Conservation (phyloP, 108 stramenopile genomes). For the Skeletonema tropicum region DNA sequence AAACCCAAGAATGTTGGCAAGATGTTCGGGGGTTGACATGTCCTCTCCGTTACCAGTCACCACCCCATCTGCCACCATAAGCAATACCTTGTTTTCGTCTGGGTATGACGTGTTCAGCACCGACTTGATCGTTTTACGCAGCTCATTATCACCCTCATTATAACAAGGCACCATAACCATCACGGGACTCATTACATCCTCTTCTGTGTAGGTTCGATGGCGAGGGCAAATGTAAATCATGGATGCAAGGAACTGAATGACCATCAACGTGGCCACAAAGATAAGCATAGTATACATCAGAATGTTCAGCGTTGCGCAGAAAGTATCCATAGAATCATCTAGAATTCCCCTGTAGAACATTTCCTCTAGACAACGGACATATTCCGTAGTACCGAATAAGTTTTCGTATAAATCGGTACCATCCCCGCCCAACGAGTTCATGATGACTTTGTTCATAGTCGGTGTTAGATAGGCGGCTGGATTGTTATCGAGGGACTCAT, state of each 20-base stretch:
- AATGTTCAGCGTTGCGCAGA: slow-evolving; percentile 44
- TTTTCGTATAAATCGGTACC: slow-evolving; percentile 43
- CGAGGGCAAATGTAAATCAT: slow-evolving; percentile 42
- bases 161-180: slow-evolving; percentile 68
- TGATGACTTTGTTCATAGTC: slow-evolving; percentile 43
- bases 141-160: slow-evolving; percentile 66
- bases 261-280: slow-evolving; percentile 43
- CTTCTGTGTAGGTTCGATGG: slow-evolving; percentile 33
- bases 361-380: slow-evolving; percentile 46
- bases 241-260: slow-evolving; percentile 45
- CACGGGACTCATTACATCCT: slow-evolving; percentile 41
- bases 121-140: slow-evolving; percentile 63
- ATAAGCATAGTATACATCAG: slow-evolving; percentile 52
- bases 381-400: slow-evolving; percentile 32
- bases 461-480: slow-evolving; percentile 39
- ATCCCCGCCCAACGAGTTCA: slow-evolving; percentile 37
- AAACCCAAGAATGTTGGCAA: slow-evolving; percentile 60
- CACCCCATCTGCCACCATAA: slow-evolving; percentile 62
- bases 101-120: slow-evolving; percentile 58
- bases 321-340: slow-evolving; percentile 29
- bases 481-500: slow-evolving; percentile 2
- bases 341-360: slow-evolving; percentile 43
- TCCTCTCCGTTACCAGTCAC: slow-evolving; percentile 61
- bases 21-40: slow-evolving; percentile 48
- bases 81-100: slow-evolving; percentile 60